Conservation (phyloP, 2,329 filamentous ascomycete genomes). For the Epichloe elymi region DNA sequence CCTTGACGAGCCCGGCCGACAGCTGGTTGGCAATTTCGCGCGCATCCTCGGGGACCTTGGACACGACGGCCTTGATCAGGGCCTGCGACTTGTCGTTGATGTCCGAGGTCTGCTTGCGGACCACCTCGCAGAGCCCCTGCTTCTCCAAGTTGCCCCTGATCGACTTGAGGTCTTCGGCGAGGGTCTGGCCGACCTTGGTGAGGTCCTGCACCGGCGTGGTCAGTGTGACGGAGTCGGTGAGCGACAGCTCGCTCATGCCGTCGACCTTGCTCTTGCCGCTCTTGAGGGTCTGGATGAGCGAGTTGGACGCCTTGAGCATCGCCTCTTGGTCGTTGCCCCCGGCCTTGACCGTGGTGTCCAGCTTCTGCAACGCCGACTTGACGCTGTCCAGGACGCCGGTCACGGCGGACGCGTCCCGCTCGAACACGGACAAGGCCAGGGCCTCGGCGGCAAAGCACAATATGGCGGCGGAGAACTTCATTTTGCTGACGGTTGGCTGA, state of each 20-base stretch:
- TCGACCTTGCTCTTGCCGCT: conserved; percentile 9
- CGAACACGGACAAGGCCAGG: background rate
- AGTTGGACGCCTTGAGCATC: conserved; percentile 9
- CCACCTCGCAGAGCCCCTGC: conserved; percentile 14
- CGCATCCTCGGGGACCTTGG: conserved; percentile 15
- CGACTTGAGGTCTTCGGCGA: conserved; percentile 12
- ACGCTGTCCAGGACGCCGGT: conserved; percentile 5
- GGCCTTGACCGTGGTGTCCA: conserved; percentile 11
- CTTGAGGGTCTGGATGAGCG: conserved; percentile 9
- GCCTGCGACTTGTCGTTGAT: conserved; percentile 12
- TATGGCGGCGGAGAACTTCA: background rate
- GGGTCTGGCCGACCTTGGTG: conserved; percentile 11
- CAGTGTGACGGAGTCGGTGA: conserved; percentile 8
- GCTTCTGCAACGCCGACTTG: conserved; percentile 6
- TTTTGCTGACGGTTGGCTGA: background rate
- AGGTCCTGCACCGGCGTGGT: conserved; percentile 9
- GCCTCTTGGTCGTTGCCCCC: conserved; percentile 10
- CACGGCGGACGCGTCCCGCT: conserved; percentile 7
- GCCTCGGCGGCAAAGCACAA: background rate
- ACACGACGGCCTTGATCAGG: conserved; percentile 17
- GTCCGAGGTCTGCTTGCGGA: conserved; percentile 11
- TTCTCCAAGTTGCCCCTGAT: conserved; percentile 14
- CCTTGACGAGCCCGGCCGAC: conserved; percentile 10
- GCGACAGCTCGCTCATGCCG: conserved; percentile 1
- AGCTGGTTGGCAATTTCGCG: conserved; percentile 16